A percentile compares a stretch with the other conserved stretches of the same genome.
Conservation (phyloP, 768 basidiomycete species). For the Megacollybia marginata region DNA sequence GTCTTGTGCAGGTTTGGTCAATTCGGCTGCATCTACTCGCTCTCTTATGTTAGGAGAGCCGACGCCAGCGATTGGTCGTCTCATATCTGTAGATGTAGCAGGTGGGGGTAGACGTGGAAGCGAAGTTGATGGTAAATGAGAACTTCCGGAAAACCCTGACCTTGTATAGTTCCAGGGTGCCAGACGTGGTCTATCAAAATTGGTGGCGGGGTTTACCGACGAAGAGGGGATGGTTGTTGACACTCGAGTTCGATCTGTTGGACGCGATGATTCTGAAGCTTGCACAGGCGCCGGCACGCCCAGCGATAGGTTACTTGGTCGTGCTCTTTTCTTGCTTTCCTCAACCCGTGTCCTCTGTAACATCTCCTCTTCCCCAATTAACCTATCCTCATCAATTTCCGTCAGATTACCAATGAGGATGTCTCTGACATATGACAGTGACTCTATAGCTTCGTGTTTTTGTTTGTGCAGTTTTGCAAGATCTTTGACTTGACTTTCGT, state of each 20-base stretch:
- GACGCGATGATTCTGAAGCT: constrained; percentile 6
- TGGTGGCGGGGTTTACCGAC: constrained; percentile 3
- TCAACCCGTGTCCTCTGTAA: constrained; percentile 26
- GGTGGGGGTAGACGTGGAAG: constrained; percentile 48
- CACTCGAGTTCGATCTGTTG: neutral
- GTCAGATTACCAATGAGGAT: constrained; percentile 48
- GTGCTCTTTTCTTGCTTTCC: constrained; percentile 11
- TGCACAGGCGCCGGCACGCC: constrained; percentile 26
- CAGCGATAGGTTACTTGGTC: constrained; percentile 12
- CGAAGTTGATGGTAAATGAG: constrained; percentile 27
- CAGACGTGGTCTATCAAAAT: constrained; percentile 7
- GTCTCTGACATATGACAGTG: constrained; percentile 71
- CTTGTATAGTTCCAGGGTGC: constrained; percentile 56
- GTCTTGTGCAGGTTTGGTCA: constrained; percentile 14
- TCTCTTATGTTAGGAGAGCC: neutral
- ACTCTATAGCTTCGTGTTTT: constrained; percentile 63
- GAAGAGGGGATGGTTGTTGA: constrained; percentile 6
- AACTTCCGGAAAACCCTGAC: constrained; percentile 35
- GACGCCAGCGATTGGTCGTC: neutral
- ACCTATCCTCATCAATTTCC: constrained; percentile 58
- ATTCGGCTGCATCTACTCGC: neutral
- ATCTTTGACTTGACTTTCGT: constrained; percentile 36
- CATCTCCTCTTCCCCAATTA: constrained; percentile 49
- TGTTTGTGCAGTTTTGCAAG: constrained; percentile 31
- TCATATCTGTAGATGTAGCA: constrained; percentile 26